A percentile compares a stretch with the other conserved stretches of the same genome.
phyloP scores from a whole-genome alignment of 495 filamentous ascomycete species.

The Polyplosphaeria fusca region DNA sequence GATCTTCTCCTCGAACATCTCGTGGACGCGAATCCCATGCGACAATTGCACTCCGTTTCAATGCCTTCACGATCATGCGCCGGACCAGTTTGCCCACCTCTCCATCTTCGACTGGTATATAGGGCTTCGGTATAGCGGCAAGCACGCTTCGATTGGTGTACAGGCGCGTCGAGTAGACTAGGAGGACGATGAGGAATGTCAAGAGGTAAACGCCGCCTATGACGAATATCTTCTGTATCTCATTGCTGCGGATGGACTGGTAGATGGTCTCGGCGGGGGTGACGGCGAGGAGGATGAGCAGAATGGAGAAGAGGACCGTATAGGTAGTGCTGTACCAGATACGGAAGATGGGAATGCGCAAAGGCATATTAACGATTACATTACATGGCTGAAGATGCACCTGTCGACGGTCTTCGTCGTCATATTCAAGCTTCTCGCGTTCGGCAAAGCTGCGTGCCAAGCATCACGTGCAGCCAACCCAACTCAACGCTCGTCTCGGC shows the following conservation, averaged over 20 bases:
- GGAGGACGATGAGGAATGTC: conserved; percentile 64
- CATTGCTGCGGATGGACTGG: conserved; percentile 62
- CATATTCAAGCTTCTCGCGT: too few species aligned
- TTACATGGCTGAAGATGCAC: conserved; percentile 22
- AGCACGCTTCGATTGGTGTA: conserved; percentile 79
- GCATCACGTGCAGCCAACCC: too few species aligned
- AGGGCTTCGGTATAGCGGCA: conserved; percentile 75
- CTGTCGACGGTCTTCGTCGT: too few species aligned
- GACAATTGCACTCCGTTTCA: conserved; percentile 74
- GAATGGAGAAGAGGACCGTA: conserved; percentile 69
- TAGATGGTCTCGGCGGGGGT: conserved; percentile 81
- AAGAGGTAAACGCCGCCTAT: conserved; percentile 74
- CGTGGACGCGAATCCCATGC: conserved; percentile 75
- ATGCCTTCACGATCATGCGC: conserved; percentile 65
- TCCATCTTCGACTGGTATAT: conserved; percentile 77
- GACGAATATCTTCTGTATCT: conserved; percentile 79
- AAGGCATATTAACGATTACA: conserved; percentile 26
- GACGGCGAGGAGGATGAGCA: conserved; percentile 69
- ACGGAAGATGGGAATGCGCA: conserved; percentile 62
- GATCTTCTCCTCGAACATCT: conserved; percentile 40
- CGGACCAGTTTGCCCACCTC: conserved; percentile 69
- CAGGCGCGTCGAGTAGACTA: conserved; percentile 84
- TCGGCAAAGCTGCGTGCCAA: too few species aligned
- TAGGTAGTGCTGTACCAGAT: conserved; percentile 82
- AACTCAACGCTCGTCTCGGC: too few species aligned